Base-by-base conservation (phyloP, 345 rosid genomes). In the Populus alba region DNA sequence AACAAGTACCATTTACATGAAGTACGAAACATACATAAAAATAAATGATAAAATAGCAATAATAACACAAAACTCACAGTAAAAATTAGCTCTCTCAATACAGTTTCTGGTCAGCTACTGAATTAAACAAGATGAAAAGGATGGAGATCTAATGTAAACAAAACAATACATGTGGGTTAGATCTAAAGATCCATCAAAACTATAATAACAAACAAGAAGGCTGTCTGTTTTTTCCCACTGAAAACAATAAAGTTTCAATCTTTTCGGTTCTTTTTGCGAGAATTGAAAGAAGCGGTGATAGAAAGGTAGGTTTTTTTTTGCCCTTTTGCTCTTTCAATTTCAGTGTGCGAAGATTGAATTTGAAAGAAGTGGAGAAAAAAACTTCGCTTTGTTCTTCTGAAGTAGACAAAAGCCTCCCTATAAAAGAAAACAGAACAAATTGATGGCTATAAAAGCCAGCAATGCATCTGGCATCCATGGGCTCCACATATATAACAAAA, bases 141-240 rank as follows among this genome's bases (percentile, higher is more conserved):
- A 87, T 66, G 87, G 88, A 83, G 92, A 89, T 89, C 90, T 88
- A 73, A 87, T 86, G 62, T 85, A 84, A 81, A 89, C 79, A 80
- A 76, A 81, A 71, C 81, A 82, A 80, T 79, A 88, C 88, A 83
- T 83, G 84, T 74, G 85, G 80, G 80, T 81, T 81, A 85, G 89
- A 88, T 87, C 94, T 78, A 81, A 33, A 81, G 88, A 90, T 90
- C 89, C 87, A 84, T 81, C 81, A 74, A 81, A 70, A 67, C 68
- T 43, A 38, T 35, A 41, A 29, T 66, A 1, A 23, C 6, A 20
- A 83, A 17, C 10, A 62, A 35, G 29, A 38, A 65, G 31, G 27
- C 17, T n/a, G 41, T 38, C 31, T 8, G 49, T 39, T 57, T 73
- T 53, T 53, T 53, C 20, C 4, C 53, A 53, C 59, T 53, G n/a